Evolutionary conservation across 345 rosid genomes (phyloP), one percentile per base, ranked within the genome.

Genomic region (Eucalyptus fibrosa): DNA sequence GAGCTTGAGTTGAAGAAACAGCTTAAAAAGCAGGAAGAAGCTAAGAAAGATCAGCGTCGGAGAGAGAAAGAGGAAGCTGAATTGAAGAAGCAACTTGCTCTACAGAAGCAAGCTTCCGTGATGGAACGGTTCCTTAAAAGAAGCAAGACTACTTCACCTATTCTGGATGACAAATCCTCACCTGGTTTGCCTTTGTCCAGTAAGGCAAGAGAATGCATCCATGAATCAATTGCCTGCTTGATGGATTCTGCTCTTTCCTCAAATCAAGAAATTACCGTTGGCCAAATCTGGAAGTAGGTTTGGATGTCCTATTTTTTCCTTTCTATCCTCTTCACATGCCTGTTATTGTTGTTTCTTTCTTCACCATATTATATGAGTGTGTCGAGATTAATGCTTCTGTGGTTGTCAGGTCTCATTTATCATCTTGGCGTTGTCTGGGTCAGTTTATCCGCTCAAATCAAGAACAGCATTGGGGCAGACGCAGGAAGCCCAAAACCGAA

Each of bases 111-210:
- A 90, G 99, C 98, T 88, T 98, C 98, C 53, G 90, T 97, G 44
- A 96, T 98, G 99, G 98, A 98, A 87, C 93, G 94, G 45, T 97
- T 98, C 92, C 96, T 96, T 45, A 97, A 95, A 89, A 94, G 93
- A 89, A 91, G 91, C 88, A 96, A 95, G 94, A 92, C 89, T 81
- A 89, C 21, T 89, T 90, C 94, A 49, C 83, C 89, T 16, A 32
- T 89, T 88, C 92, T 88, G 88, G 86, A 89, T 85, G 94, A 92
- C 40, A 91, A 60, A 90, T 87, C 92, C 89, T 92, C 92, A 18
- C 50, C 86, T 88, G 92, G 89, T 65, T 86, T 62, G 42, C 53
- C 90, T 60, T 87, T 88, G 16, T 88, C 91, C 6, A 87, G 90
- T 53, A 69, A 91, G 88, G 89, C 90, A 53, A 89, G 86, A 90